These are phyloP conservation scores for Fonsecaea pugnacius DNA, from an alignment of 2,329 filamentous ascomycete species.

Conservation along the genomic window DNA sequence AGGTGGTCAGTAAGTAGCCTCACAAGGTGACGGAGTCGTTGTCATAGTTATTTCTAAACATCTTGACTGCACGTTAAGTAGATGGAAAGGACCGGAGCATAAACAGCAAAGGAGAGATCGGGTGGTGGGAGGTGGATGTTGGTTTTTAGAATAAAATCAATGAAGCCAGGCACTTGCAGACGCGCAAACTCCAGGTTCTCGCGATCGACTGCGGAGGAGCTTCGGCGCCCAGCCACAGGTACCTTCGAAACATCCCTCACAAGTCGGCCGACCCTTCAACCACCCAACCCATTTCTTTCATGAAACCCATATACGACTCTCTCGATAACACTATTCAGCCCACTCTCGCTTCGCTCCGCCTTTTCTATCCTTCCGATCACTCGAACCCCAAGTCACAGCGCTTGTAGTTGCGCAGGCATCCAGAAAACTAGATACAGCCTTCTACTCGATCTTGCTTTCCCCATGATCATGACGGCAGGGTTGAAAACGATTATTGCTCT, in stretches of 20 bases:
- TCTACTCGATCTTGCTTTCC: constrained; percentile 13
- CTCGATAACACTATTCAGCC: neutral
- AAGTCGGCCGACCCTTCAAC: neutral
- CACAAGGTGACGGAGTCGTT: constrained; percentile 99
- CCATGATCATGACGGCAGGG: constrained; percentile 69
- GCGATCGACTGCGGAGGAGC: constrained; percentile 17
- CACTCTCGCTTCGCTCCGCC: constrained; percentile 3
- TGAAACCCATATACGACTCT: neutral
- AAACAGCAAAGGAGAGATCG: constrained; percentile 8
- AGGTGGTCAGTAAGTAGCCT: constrained; percentile 42
- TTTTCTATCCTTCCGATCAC: neutral
- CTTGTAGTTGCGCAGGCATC: constrained; percentile 5
- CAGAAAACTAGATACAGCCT: constrained; percentile 4
- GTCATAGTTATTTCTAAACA: constrained; percentile 99
- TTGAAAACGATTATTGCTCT: constrained; percentile 99
- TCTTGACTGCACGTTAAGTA: constrained; percentile 53
- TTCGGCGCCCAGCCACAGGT: constrained; percentile 17
- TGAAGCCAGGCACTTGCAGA: constrained; percentile 25
- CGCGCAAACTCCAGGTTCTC: constrained; percentile 23
- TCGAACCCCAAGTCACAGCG: neutral
- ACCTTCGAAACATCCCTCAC: neutral
- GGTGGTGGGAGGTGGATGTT: constrained; percentile 8
- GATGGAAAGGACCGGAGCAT: constrained; percentile 11
- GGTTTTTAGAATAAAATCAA: constrained; percentile 11
- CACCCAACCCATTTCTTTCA: neutral